Evolutionary conservation across 371 early-diverging fungal genomes (phyloP).

Genomic region (Saksenaea oblongispora): DNA sequence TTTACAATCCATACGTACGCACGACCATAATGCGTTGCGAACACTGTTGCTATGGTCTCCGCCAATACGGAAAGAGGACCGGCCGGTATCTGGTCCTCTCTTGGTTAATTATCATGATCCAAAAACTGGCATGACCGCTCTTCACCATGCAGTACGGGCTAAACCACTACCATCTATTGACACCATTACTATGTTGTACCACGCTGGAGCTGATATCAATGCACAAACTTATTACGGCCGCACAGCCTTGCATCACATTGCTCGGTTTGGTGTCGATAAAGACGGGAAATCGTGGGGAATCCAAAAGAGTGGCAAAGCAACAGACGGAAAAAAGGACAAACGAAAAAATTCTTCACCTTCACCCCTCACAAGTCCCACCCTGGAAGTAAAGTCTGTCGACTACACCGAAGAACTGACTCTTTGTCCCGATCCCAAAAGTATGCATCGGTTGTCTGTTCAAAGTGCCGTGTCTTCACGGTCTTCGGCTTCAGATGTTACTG

Average conservation of each 20-base stretch:
- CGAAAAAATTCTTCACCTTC: slow-evolving; percentile 19
- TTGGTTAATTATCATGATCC: slow-evolving; percentile 64
- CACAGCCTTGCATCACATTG: slow-evolving; percentile 65
- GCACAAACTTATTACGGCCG: slow-evolving; percentile 65
- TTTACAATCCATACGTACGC: slow-evolving; percentile 60
- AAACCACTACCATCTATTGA: slow-evolving; percentile 63
- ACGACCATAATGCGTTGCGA: slow-evolving; percentile 60
- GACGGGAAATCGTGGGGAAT: slow-evolving; percentile 50
- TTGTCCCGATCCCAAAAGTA: neutral
- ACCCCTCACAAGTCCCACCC: slow-evolving; percentile 3
- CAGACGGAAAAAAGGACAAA: neutral
- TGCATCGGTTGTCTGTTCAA: slow-evolving; percentile 15
- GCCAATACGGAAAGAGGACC: slow-evolving; percentile 23
- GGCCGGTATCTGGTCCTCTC: slow-evolving; percentile 28
- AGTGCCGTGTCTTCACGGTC: slow-evolving; percentile 19
- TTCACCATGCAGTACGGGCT: slow-evolving; percentile 67
- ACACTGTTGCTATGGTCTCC: slow-evolving; percentile 55
- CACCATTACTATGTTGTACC: slow-evolving; percentile 61
- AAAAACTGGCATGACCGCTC: slow-evolving; percentile 62
- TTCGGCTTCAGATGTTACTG: slow-evolving; percentile 9
- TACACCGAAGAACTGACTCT: neutral
- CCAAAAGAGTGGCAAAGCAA: slow-evolving; percentile 32
- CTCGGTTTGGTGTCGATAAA: slow-evolving; percentile 53
- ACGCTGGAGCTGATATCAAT: slow-evolving; percentile 70
- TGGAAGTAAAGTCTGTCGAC: neutral